phyloP scores from a whole-genome alignment of 2,329 filamentous ascomycete genomes.

The Penicillium sp. region DNA sequence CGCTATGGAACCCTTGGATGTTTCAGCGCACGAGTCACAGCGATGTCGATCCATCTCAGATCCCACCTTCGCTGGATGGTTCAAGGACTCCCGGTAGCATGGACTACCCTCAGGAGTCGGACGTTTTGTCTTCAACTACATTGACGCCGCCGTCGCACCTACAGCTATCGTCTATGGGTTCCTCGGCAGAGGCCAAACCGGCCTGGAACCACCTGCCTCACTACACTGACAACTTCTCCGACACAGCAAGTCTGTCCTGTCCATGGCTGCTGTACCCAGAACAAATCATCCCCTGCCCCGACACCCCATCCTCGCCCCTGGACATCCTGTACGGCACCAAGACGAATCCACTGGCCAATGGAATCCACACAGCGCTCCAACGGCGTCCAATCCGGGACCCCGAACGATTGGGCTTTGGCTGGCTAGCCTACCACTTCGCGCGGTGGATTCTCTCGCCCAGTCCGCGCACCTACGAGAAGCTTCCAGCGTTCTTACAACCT shows the following conservation, averaged over 20 bases:
- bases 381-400: slow-evolving; percentile 26
- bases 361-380: slow-evolving; percentile 20
- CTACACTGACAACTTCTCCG: slow-evolving; percentile 17
- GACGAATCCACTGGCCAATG: slow-evolving; percentile 26
- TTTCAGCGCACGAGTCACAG: background rate
- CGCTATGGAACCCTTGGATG: background rate
- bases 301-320: slow-evolving; percentile 21
- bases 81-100: too few relatives aligned
- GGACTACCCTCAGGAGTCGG: too few relatives aligned
- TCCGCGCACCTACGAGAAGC: slow-evolving; percentile 18
- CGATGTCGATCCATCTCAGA: background rate
- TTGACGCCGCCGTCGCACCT: background rate
- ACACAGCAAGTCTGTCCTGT: slow-evolving; percentile 4
- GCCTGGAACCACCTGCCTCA: slow-evolving; percentile 17
- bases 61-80: too few relatives aligned
- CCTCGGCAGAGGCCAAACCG: background rate
- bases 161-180: background rate
- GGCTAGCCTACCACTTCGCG: slow-evolving; percentile 20
- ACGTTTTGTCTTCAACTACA: background rate
- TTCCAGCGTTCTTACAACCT: slow-evolving; percentile 22
- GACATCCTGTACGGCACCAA: slow-evolving; percentile 29
- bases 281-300: slow-evolving; percentile 20
- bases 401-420: slow-evolving; percentile 25
- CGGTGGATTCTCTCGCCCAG: slow-evolving; percentile 25
- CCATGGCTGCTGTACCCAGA: slow-evolving; percentile 21